Conservation (phyloP, 2,329 filamentous ascomycete species). For the Fusarium algeriense region DNA sequence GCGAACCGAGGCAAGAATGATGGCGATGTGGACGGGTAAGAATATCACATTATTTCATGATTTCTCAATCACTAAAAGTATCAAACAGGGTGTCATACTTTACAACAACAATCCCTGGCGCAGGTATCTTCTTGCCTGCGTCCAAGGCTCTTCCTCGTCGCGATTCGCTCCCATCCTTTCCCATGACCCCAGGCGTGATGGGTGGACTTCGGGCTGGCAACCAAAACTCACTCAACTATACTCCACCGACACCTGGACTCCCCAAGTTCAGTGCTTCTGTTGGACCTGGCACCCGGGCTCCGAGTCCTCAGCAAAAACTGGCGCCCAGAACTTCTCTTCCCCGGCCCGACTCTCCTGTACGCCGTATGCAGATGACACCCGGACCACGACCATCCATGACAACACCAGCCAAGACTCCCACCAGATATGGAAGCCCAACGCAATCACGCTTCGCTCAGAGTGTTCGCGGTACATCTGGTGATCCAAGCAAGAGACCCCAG, state of each 20-base stretch:
- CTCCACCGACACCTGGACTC: conserved; percentile 73
- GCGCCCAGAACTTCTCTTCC: conserved; percentile 79
- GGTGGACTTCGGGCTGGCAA: conserved; percentile 65
- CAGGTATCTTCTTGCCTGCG: conserved; percentile 93
- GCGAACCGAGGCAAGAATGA: conserved; percentile 91
- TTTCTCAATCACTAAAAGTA: conserved; percentile 4
- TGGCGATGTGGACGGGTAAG: conserved; percentile 94
- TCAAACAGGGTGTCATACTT: conserved; percentile 78
- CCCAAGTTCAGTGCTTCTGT: conserved; percentile 91
- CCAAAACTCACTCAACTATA: conserved; percentile 71
- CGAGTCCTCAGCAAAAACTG: conserved; percentile 79
- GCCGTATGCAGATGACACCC: conserved; percentile 74
- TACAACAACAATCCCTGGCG: conserved; percentile 78
- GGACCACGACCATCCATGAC: conserved; percentile 67
- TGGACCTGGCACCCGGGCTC: conserved; percentile 74
- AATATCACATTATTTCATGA: neutral
- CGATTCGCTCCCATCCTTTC: conserved; percentile 68
- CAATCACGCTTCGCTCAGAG: conserved; percentile 71
- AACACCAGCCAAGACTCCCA: conserved; percentile 59
- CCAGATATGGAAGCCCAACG: conserved; percentile 58
- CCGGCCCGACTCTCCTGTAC: conserved; percentile 87
- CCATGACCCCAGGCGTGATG: conserved; percentile 77
- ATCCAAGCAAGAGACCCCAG: conserved; percentile 69
- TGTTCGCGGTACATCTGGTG: conserved; percentile 70
- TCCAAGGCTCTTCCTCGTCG: conserved; percentile 81